Conservation (phyloP, 2,329 filamentous ascomycete species). For the Pleomassaria siparia region DNA sequence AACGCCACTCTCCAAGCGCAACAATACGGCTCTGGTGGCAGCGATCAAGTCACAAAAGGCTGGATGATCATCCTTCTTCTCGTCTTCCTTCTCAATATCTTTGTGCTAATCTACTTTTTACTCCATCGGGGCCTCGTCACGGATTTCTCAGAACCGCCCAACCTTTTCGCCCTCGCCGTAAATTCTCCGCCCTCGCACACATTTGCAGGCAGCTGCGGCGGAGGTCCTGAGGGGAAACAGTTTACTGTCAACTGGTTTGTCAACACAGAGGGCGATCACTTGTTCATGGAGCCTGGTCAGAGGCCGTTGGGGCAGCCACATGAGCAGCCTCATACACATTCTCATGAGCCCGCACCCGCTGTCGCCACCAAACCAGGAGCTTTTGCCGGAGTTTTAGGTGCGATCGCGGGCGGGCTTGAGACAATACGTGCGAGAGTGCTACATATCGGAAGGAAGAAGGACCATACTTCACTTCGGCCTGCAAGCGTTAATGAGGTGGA, state of each 20-base stretch:
- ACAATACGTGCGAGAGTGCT: conserved; percentile 10
- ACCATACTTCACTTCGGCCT: conserved; percentile 17
- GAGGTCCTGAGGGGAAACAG: conserved; percentile 55
- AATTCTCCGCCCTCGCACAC: conserved; percentile 60
- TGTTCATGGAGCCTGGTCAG: conserved; percentile 53
- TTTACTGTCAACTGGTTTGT: conserved; percentile 50
- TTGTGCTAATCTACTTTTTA: conserved; percentile 66
- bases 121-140: conserved; percentile 65
- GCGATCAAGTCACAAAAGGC: conserved; percentile 60
- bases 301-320: too few relatives aligned
- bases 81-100: conserved; percentile 67
- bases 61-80: conserved; percentile 68
- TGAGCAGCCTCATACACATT: too few relatives aligned
- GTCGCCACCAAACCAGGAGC: conserved; percentile 1
- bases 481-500: conserved; percentile 22
- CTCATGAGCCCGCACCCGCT: neutral
- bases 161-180: conserved; percentile 71
- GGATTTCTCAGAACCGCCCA: conserved; percentile 77
- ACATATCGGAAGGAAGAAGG: conserved; percentile 16
- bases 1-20: conserved; percentile 64
- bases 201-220: conserved; percentile 59
- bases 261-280: conserved; percentile 53
- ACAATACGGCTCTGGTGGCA: conserved; percentile 70
- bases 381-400: conserved; percentile 8
- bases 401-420: neutral